Base-by-base conservation (phyloP, 1,284 basidiomycete species). In the Psilocybe mexicana region DNA sequence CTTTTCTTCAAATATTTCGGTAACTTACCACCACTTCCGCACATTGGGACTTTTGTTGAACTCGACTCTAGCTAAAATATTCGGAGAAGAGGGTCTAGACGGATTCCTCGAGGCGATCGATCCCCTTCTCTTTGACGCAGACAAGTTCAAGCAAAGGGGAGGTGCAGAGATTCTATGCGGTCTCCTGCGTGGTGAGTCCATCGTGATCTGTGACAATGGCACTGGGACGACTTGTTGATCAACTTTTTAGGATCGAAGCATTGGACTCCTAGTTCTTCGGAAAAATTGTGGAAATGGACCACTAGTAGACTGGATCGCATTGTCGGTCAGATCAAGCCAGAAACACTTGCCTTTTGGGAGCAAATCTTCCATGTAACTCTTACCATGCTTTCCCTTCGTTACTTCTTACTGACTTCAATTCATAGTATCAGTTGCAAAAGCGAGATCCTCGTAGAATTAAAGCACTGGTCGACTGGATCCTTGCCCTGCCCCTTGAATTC, bases 111-210 rank as follows among this genome's bases (percentile, higher is more conserved):
- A 74, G 12, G 71, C 77, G 11, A 74, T 87, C 35, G 88, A 93
- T 47, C 77, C 83, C 6, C 69, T 91, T 43, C 72, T 92, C 48
- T 78, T 77, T 35, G 89, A 89, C 59, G 67, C 82, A 40, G 93
- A 98, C 70, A 91, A 94, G 57, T 96, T 94, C 78, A 93, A 94
- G 74, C 95, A 96, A 69, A 85, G 96, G 33, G 94, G 94, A 24
- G 90, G 90, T 6, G 93, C 90, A 52, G 96, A 99, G 77, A 76
- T 97, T 33, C 71, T 98, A 38, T 82, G 86, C 46, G 96, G 95
- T 44, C 68, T 92, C 49, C 70, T 90, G 52, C 81, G 86, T 63
- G 87, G 87, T 87, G 67, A 58, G 70, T 54, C 38, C 11, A 24
- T 26, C 23, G 12, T 28, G 24, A 23, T n/a, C 0, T 44, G n/a